Percentiles rank a stretch among this genome's conserved stretches.
These are phyloP conservation scores for Solanum ahanhuiri DNA, from an alignment of 257 asterid genomes.

Conservation along the genomic window DNA sequence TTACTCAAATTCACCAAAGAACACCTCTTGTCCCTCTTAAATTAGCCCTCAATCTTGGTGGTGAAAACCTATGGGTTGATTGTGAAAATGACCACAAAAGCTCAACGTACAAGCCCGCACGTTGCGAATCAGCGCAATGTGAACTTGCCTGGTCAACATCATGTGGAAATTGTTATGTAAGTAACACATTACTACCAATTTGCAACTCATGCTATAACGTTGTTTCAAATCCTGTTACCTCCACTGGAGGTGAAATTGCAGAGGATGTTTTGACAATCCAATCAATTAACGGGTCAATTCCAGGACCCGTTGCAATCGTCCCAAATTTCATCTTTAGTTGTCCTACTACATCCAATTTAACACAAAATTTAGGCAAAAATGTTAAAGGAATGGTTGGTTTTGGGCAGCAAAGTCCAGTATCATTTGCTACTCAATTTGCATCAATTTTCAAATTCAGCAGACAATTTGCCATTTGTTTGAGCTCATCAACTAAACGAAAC, in stretches of 20 bases:
- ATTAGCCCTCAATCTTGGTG: neutral
- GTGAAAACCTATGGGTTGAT: neutral
- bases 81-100: neutral
- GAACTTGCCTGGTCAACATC: neutral
- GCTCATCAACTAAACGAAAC: neutral
- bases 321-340: neutral
- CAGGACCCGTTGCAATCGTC: neutral
- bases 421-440: neutral
- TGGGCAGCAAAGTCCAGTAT: neutral
- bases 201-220: conserved; percentile 2
- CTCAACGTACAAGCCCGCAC: neutral
- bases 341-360: neutral
- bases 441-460: neutral
- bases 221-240: neutral
- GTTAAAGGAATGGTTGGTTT: conserved; percentile 11
- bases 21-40: conserved; percentile 1
- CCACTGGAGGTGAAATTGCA: neutral
- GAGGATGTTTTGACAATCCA: neutral
- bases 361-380: neutral
- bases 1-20: neutral
- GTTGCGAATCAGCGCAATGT: neutral
- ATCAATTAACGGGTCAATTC: neutral
- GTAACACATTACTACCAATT: neutral
- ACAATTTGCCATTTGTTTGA: conserved; percentile 5
- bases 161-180: neutral